Percentiles rank a stretch among this genome's conserved stretches.
Evolutionary conservation across 371 early-diverging fungal genomes (phyloP).

Genomic region (Fennellomyces sp.): DNA sequence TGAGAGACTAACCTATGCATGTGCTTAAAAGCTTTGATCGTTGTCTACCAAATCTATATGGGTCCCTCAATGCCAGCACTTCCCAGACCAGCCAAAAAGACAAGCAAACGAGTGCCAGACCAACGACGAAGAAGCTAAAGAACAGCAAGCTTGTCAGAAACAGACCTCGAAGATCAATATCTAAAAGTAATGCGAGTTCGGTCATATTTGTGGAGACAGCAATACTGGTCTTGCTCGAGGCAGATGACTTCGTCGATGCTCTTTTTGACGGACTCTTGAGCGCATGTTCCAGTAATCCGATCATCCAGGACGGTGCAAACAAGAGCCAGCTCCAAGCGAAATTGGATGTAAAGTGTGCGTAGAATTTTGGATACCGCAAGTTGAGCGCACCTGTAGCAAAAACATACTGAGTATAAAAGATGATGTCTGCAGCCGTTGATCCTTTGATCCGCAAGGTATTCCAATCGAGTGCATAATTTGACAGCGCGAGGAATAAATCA

Average conservation of each 20-base stretch:
- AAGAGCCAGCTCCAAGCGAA: constrained; percentile 44
- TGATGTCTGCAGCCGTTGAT: neutral
- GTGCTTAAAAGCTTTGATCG: constrained; percentile 7
- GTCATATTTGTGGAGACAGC: neutral
- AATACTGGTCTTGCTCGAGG: neutral
- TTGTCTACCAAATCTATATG: constrained; percentile 7
- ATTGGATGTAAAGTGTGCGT: constrained; percentile 37
- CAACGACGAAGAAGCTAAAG: neutral
- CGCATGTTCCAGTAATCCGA: neutral
- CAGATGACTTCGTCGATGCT: no score
- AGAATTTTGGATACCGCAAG: constrained; percentile 42
- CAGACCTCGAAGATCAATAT: neutral
- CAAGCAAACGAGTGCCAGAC: neutral
- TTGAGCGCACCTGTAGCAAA: constrained; percentile 42
- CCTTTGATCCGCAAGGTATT: no score
- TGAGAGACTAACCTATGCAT: constrained; percentile 9
- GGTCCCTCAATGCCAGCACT: neutral
- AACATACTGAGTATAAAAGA: neutral
- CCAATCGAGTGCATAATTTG: no score
- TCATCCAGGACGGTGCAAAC: constrained; percentile 7
- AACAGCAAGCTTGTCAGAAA: neutral
- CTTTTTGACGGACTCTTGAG: neutral
- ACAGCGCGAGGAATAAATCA: no score
- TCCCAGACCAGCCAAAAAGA: neutral
- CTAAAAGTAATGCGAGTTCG: neutral